Conservation (phyloP, 441 rosid genomes). For the Euphorbia celastroides region DNA sequence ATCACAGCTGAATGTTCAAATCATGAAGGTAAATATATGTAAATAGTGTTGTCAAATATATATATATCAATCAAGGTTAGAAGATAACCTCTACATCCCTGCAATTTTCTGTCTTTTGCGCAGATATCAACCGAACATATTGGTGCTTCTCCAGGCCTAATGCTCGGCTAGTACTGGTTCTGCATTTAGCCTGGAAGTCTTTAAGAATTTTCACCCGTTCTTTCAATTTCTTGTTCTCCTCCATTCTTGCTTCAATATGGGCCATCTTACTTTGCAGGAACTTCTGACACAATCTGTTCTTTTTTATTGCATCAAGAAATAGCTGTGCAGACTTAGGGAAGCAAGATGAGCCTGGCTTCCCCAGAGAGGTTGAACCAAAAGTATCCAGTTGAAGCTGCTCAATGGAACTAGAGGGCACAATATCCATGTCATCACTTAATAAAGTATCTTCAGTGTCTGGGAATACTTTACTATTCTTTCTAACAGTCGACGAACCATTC, state of each 20-base stretch:
- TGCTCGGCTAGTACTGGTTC: slow-evolving; percentile 52
- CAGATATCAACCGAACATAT: slow-evolving; percentile 58
- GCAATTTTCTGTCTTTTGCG: slow-evolving; percentile 26
- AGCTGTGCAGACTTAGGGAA: slow-evolving; percentile 65
- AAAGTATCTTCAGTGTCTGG: slow-evolving; percentile 28
- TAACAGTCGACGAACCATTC: slow-evolving; percentile 27
- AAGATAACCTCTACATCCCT: slow-evolving; percentile 50
- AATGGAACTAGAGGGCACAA: slow-evolving; percentile 15
- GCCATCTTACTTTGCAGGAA: slow-evolving; percentile 55
- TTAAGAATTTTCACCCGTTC: slow-evolving; percentile 59
- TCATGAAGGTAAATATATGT: neutral
- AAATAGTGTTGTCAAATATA: slow-evolving; percentile 7
- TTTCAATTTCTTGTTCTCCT: slow-evolving; percentile 73
- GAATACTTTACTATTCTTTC: slow-evolving; percentile 36
- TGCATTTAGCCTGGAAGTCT: slow-evolving; percentile 73
- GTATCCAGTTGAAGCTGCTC: slow-evolving; percentile 26
- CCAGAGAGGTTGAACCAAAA: slow-evolving; percentile 23
- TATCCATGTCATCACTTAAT: slow-evolving; percentile 26
- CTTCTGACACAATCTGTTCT: slow-evolving; percentile 75
- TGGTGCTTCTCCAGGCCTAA: slow-evolving; percentile 74
- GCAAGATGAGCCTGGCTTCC: slow-evolving; percentile 27
- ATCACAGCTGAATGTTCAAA: neutral
- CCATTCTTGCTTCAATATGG: slow-evolving; percentile 71
- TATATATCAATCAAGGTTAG: slow-evolving; percentile 10
- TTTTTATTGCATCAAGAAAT: slow-evolving; percentile 68